A percentile compares a stretch with the other conserved stretches of the same genome.
phyloP scores from a whole-genome alignment of 495 filamentous ascomycete species.

The Aspergillus asperescens region DNA sequence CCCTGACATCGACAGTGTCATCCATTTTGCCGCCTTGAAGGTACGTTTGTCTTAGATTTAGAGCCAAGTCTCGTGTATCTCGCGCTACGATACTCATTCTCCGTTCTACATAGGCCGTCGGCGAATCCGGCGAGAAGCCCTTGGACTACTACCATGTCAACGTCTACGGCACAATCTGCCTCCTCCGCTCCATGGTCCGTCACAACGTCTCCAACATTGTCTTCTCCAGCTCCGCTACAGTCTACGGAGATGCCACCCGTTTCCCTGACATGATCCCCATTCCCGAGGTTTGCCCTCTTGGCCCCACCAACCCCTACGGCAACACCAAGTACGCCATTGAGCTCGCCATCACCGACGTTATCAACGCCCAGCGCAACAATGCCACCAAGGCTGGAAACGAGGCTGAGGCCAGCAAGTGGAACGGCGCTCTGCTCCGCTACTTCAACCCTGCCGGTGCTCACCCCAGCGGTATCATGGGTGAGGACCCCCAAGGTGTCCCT shows the following conservation, averaged over 20 bases:
- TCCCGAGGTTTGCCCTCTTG: slow-evolving; percentile 91
- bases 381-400: slow-evolving; percentile 73
- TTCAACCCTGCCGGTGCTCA: slow-evolving; percentile 97
- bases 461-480: slow-evolving; percentile 95
- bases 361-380: slow-evolving; percentile 82
- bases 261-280: slow-evolving; percentile 98
- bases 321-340: slow-evolving; percentile 92
- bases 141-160: slow-evolving; percentile 98
- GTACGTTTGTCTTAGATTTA: too few species aligned
- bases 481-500: slow-evolving; percentile 92
- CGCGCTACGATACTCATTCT: slow-evolving; percentile 6
- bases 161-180: slow-evolving; percentile 85
- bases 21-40: slow-evolving; percentile 98
- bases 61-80: too few species aligned
- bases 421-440: slow-evolving; percentile 88
- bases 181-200: slow-evolving; percentile 80
- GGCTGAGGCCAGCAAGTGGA: slow-evolving; percentile 67
- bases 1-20: slow-evolving; percentile 92
- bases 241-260: slow-evolving; percentile 96
- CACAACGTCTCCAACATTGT: slow-evolving; percentile 94
- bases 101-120: slow-evolving; percentile 69
- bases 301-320: slow-evolving; percentile 95
- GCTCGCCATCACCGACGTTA: slow-evolving; percentile 81
- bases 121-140: slow-evolving; percentile 91
- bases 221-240: slow-evolving; percentile 93